Conservation (phyloP, 176 grass and related monocot species). For the Cenchrus americanus region DNA sequence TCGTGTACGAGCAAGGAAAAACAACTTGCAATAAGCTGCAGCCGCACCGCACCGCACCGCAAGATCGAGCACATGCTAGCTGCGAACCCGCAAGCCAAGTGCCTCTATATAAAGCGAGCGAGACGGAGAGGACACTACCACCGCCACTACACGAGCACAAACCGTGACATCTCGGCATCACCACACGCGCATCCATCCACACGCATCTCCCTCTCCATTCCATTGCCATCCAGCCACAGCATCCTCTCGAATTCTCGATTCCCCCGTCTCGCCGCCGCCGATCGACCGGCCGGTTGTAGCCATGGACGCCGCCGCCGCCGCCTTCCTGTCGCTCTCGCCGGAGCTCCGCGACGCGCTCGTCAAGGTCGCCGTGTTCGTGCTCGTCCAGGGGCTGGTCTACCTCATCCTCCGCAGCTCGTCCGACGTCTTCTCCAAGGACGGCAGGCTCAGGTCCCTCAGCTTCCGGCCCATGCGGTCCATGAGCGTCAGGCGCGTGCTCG, state of each 20-base stretch:
- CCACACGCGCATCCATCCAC: background rate
- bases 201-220: background rate
- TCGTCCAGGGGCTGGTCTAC: conserved; percentile 73
- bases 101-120: conserved; percentile 51
- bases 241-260: background rate
- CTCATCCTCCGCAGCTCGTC: conserved; percentile 80
- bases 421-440: conserved; percentile 62
- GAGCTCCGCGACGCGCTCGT: conserved; percentile 56
- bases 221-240: background rate
- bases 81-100: background rate
- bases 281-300: background rate
- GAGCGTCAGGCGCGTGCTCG: conserved; percentile 64
- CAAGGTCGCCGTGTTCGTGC: conserved; percentile 67
- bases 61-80: background rate
- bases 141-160: background rate
- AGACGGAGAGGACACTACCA: background rate
- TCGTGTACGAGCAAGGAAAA: conserved; percentile 32
- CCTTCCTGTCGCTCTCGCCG: conserved; percentile 60
- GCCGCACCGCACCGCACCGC: background rate
- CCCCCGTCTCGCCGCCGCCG: background rate
- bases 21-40: background rate
- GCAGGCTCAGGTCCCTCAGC: conserved; percentile 55
- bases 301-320: conserved; percentile 44
- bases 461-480: conserved; percentile 66
- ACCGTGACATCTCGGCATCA: background rate